Base-by-base conservation (phyloP, 2,329 filamentous ascomycete species). In the Orbilia blumenaviensis region DNA sequence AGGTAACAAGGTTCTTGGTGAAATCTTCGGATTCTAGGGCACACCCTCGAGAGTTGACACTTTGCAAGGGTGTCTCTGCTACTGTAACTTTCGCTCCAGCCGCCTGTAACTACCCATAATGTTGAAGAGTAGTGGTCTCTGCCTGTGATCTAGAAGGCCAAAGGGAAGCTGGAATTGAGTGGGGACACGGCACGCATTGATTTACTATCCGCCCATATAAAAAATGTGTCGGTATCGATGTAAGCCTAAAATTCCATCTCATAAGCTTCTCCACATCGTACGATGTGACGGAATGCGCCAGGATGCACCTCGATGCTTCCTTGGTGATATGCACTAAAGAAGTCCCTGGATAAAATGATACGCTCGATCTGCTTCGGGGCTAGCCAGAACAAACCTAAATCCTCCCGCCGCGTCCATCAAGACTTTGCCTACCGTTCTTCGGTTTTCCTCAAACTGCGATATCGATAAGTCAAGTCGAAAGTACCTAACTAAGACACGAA, bases 351-450 rank as follows among this genome's bases (percentile, higher is more conserved):
- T 50, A 50, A 41, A 50, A 50, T 50, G 46, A 29, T 54, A 29
- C 23, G 41, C 56, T 62, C 25, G 36, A 36, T 62, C 36, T 27
- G 3, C 29, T 21, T 29, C 25, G 18, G 12, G 50, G 50, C 23
- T 34, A 36, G 23, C 48, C 48, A 42, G 2, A 27, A 46, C n/a
- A 16, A 52, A 52, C n/a, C 60, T 29, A 56, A 75, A 75, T 75
- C 54, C 68, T 58, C 48, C 71, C 71, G 71, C 71, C 71, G 71
- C 71, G 58, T 75, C 32, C 50, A 61, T n/a, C n/a, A n/a, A n/a
- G n/a, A n/a, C 18, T 18, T 21, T 34, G 4, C 4, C 32, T 42
- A 27, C 18, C 4, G 21, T 10, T 23, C 18, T 38, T 27, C 14
- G 32, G n/a, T n/a, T n/a, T n/a, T n/a, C n/a, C n/a, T n/a, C n/a